Evolutionary conservation across 805 yeast genomes (phyloP).

Genomic region (Ogataea ganodermae): DNA sequence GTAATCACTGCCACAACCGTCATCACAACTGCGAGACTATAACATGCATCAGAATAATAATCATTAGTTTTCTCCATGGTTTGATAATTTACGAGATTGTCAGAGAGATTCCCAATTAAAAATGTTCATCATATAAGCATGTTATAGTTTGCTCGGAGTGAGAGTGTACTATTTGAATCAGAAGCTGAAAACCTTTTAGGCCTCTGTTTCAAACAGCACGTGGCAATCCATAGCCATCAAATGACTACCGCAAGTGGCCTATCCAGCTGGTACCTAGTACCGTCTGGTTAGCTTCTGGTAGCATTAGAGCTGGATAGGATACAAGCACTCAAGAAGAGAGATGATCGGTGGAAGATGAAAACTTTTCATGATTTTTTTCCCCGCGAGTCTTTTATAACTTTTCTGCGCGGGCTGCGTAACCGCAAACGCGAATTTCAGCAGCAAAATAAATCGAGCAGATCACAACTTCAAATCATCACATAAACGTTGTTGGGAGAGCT

Average conservation of each 20-base stretch:
- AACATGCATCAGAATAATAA: constrained; percentile 19
- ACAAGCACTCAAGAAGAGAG: no score
- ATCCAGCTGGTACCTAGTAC: no score
- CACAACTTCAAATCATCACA: no score
- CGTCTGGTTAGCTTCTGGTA: no score
- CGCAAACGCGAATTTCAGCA: not conserved
- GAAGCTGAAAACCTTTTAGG: constrained; percentile 7
- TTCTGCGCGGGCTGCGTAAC: not conserved
- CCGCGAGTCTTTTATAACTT: not conserved
- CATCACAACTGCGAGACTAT: not conserved
- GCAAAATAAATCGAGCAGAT: not conserved
- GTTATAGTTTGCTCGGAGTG: not conserved
- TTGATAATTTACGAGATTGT: constrained; percentile 27
- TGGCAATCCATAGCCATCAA: not conserved
- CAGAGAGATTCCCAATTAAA: constrained; percentile 40
- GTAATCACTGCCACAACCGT: not conserved
- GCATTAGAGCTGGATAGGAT: no score
- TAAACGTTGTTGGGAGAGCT: no score
- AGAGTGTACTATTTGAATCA: constrained; percentile 2
- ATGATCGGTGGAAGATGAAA: not conserved
- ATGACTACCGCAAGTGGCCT: no score
- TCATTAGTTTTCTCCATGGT: constrained; percentile 31
- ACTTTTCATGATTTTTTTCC: not conserved
- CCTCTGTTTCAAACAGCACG: not conserved
- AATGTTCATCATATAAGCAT: constrained; percentile 28